Conservation (phyloP, 139 green algal genomes). For the Diplosphaera chodatii region DNA sequence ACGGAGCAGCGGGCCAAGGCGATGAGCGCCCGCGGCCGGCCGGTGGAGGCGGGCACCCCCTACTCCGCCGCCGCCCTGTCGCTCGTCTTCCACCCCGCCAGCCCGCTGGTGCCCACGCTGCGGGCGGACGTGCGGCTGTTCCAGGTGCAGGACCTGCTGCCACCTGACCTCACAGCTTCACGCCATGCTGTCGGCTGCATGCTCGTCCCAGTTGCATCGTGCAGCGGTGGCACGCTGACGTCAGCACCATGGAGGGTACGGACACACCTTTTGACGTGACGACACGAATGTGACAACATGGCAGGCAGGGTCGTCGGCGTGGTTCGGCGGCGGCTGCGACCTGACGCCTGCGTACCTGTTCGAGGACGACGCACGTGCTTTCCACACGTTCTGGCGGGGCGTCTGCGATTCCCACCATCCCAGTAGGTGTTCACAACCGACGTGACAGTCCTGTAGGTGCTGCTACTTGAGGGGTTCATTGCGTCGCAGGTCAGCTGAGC, state of each 20-base stretch:
- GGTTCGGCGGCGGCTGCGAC: conserved; percentile 94
- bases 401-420: conserved; percentile 74
- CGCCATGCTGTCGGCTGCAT: too few relatives aligned
- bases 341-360: conserved; percentile 89
- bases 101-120: conserved; percentile 90
- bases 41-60: conserved; percentile 61
- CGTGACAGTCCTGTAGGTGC: too few relatives aligned
- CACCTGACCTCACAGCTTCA: too few relatives aligned
- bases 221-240: too few relatives aligned
- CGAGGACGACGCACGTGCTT: conserved; percentile 63
- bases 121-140: conserved; percentile 91
- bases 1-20: conserved; percentile 50
- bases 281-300: too few relatives aligned
- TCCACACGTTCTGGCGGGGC: conserved; percentile 77
- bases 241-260: too few relatives aligned
- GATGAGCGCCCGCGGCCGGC: conserved; percentile 64
- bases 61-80: conserved; percentile 89
- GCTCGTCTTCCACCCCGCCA: conserved; percentile 86
- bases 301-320: conserved; percentile 65
- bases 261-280: too few relatives aligned
- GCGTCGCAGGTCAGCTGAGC: too few relatives aligned
- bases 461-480: too few relatives aligned
- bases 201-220: too few relatives aligned
- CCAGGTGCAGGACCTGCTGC: conserved; percentile 33
- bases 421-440: too few relatives aligned